Conservation (phyloP, 2,329 filamentous ascomycete species). For the Calycina herbarum region DNA sequence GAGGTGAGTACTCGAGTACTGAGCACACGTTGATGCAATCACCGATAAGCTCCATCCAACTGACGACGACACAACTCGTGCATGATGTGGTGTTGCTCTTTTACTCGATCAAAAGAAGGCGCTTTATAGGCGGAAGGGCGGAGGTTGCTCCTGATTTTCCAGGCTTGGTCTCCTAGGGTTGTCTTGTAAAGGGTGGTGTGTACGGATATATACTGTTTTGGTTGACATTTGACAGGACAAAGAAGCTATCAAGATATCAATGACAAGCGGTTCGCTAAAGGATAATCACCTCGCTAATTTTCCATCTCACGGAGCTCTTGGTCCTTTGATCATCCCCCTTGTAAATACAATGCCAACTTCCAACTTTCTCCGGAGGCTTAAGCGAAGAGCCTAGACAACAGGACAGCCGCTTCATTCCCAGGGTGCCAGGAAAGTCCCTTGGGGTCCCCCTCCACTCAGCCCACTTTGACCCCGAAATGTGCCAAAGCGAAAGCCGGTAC, state of each 20-base stretch:
- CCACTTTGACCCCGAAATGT: conserved; percentile 1
- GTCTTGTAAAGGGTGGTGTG: too few species aligned
- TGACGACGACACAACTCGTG: not conserved
- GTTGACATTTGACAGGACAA: too few species aligned
- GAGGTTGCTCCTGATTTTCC: not conserved
- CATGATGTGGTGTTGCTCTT: not conserved
- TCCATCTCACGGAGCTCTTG: not conserved
- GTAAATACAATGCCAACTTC: not conserved
- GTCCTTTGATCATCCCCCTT: not conserved
- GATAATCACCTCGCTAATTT: too few species aligned
- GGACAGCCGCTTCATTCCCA: not conserved
- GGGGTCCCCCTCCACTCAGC: not conserved
- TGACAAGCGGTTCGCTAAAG: too few species aligned
- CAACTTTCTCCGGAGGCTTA: conserved; percentile 2
- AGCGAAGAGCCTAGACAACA: not conserved
- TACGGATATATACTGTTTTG: too few species aligned
- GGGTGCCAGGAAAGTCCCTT: not conserved
- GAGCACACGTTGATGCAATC: not conserved
- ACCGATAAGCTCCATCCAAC: not conserved
- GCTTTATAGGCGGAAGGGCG: not conserved
- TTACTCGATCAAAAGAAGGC: not conserved
- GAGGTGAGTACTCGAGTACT: not conserved
- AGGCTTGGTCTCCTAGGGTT: too few species aligned
- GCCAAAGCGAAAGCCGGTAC: not conserved
- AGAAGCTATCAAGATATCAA: too few species aligned